Conservation (phyloP, 768 basidiomycete genomes). For the Hortiboletus flavorubellus region DNA sequence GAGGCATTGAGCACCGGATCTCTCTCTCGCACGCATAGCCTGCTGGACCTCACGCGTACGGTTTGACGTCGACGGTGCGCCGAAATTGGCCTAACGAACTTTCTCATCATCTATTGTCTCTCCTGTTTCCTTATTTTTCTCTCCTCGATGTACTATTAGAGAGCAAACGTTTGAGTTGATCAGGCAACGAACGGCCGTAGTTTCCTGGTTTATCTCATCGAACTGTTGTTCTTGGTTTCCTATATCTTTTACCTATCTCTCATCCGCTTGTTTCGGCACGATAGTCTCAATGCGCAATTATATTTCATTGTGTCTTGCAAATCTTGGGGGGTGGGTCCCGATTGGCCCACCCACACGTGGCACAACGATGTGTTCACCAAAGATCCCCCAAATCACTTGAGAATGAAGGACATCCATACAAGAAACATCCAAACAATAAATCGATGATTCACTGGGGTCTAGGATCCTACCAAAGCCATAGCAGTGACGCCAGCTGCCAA, state of each 20-base stretch:
- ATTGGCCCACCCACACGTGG: background rate
- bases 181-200: conserved; percentile 3
- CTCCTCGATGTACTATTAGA: background rate
- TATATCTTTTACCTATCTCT: background rate
- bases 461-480: conserved; percentile 58
- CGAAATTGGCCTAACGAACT: background rate
- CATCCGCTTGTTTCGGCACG: background rate
- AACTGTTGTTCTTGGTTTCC: background rate
- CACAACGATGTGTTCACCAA: background rate
- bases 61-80: background rate
- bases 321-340: background rate
- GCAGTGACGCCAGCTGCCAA: conserved; percentile 56
- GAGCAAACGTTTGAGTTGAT: background rate
- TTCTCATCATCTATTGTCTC: background rate
- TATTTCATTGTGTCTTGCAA: background rate
- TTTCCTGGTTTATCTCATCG: background rate
- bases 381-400: background rate
- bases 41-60: conserved; percentile 1
- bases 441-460: background rate
- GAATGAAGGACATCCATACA: background rate
- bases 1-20: background rate
- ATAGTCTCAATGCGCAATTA: background rate
- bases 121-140: background rate
- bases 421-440: background rate
- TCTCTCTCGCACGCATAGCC: background rate